phyloP scores from a whole-genome alignment of 768 basidiomycete genomes.

The Mycena haematopus region DNA sequence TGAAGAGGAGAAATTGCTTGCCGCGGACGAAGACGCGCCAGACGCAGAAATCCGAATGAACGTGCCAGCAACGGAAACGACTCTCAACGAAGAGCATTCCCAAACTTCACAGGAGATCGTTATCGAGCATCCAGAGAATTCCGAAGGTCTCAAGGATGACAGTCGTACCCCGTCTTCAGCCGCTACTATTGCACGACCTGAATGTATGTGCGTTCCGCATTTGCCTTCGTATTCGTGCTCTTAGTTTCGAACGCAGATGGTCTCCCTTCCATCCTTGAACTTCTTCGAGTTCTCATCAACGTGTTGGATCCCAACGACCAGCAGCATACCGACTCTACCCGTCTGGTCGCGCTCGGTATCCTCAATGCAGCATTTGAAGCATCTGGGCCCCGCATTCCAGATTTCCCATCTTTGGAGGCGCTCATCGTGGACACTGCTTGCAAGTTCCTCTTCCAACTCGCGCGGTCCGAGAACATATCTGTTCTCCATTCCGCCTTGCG shows the following conservation, averaged over 20 bases:
- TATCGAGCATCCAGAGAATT: slow-evolving; percentile 23
- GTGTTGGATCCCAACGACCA: slow-evolving; percentile 95
- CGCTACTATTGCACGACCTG: slow-evolving; percentile 41
- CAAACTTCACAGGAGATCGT: slow-evolving; percentile 31
- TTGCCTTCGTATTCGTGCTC: slow-evolving; percentile 12
- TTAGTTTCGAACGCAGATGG: slow-evolving; percentile 61
- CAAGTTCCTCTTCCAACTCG: slow-evolving; percentile 96
- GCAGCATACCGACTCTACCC: slow-evolving; percentile 95
- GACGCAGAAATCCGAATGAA: slow-evolving; percentile 69
- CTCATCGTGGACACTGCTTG: slow-evolving; percentile 90
- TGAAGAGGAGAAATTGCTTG: slow-evolving; percentile 71
- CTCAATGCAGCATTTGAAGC: slow-evolving; percentile 89
- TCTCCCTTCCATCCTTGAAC: slow-evolving; percentile 89
- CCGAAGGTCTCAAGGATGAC: slow-evolving; percentile 29
- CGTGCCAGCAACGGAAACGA: slow-evolving; percentile 47
- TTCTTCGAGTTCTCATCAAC: slow-evolving; percentile 92
- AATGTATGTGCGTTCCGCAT: slow-evolving; percentile 44
- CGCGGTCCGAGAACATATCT: slow-evolving; percentile 84
- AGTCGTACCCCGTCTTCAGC: slow-evolving; percentile 33
- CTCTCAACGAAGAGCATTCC: slow-evolving; percentile 30
- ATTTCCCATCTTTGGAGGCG: slow-evolving; percentile 77
- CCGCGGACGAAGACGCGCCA: slow-evolving; percentile 55
- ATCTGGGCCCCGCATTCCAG: slow-evolving; percentile 75
- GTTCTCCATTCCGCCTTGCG: slow-evolving; percentile 85
- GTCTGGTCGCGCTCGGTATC: slow-evolving; percentile 85